Evolutionary conservation across 345 rosid genomes (phyloP), one percentile per base, ranked within the genome.

Genomic region (Eucalyptus pauciflora): DNA sequence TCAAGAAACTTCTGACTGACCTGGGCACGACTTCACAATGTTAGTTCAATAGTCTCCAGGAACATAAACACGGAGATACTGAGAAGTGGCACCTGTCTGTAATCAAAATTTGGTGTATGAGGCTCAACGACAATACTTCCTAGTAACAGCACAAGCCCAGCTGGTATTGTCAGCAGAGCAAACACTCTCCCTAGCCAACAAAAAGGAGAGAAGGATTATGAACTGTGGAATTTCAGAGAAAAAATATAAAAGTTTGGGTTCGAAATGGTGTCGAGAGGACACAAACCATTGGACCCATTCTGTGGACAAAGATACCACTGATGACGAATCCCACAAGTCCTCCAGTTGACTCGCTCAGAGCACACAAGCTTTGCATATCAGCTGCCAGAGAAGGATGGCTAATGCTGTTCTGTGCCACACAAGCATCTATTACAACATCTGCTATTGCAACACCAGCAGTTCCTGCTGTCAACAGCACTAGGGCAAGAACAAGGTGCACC

Each of bases 401-500:
- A 71, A 94, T 93, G 54, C 95, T 93, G 90, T 93, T 93, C 71
- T 95, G 94, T 45, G 96, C 92, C 24, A 95, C 96, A 89, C 96
- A 95, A 29, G 97, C 97, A 94, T 95, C 97, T 45, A 96, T 94
- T 13, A 97, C 91, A 85, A 96, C 98, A 91, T 95, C 97, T 50
- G 96, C 96, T 88, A 95, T 92, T 56, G 98, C 96, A 69, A 92
- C 92, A 22, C 95, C 94, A 87, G 96, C 95, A 93, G 94, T 94
- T 91, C 88, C 95, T 18, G 93, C 92, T 85, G 90, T 91, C 87
- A 95, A 92, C 58, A 90, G 92, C 22, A 93, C 87, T 90, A 95
- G 80, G 80, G 96, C 96, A 52, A 93, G 88, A 25, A 86, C 93
- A 90, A 96, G 94, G 87, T 90, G 92, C 91, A 94, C 90, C 88